Conservation (phyloP, 2,329 filamentous ascomycete species). For the Nothomitra cinnamomea region DNA sequence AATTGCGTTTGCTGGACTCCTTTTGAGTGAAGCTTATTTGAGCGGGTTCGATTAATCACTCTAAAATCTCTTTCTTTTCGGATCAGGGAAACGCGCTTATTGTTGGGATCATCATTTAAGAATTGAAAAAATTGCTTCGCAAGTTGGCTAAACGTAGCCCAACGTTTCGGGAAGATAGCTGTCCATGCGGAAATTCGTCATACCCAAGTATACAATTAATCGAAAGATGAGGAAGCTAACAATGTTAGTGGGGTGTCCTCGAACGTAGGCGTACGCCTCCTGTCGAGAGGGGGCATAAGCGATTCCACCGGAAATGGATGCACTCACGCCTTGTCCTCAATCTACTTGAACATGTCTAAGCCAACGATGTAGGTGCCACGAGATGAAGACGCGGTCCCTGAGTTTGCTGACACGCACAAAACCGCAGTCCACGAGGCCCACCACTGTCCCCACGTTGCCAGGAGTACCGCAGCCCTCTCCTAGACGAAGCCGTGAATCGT, state of each 20-base stretch:
- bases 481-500: constrained; percentile 12
- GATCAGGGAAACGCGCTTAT: background rate
- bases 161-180: background rate
- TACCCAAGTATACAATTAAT: background rate
- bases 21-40: too few relatives aligned
- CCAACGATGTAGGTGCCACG: background rate
- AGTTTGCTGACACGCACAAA: background rate
- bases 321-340: background rate
- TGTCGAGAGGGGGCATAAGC: background rate
- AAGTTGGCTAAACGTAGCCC: too few relatives aligned
- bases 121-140: background rate
- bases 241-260: too few relatives aligned
- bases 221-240: too few relatives aligned
- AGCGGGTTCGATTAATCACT: too few relatives aligned
- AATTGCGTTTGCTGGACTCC: too few relatives aligned
- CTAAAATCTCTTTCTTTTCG: background rate
- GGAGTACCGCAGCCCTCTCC: constrained; percentile 9
- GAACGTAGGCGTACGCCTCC: background rate
- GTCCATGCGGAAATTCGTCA: background rate
- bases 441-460: background rate
- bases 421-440: background rate
- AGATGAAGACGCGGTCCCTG: background rate
- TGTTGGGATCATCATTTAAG: background rate
- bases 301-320: background rate
- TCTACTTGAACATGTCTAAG: background rate